Evolutionary conservation across 73 alveolate species (phyloP).

Genomic region (Paramecium bursaria): DNA sequence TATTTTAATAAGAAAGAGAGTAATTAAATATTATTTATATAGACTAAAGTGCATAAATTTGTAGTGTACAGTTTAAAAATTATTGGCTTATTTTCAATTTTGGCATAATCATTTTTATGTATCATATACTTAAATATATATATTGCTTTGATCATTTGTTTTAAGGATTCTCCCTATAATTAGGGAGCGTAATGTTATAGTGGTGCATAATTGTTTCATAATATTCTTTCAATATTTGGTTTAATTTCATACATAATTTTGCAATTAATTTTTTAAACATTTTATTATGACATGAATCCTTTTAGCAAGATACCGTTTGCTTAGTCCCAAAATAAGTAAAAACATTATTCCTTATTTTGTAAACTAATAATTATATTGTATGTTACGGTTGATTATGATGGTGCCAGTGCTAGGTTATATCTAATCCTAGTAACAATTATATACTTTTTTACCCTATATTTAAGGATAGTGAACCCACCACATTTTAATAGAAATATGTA

Average conservation of each 20-base stretch:
- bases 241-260: background rate
- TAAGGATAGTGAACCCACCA: background rate
- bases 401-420: background rate
- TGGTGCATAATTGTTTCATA: background rate
- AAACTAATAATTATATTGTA: background rate
- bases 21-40: constrained; percentile 4
- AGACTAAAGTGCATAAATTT: constrained; percentile 5
- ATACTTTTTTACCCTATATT: background rate
- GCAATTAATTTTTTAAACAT: background rate
- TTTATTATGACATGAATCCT: background rate
- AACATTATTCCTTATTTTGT: background rate
- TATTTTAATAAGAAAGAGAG: too few species aligned
- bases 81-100: background rate
- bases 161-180: background rate
- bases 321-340: background rate
- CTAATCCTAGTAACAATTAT: background rate
- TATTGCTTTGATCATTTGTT: constrained; percentile 10
- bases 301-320: constrained; percentile 9
- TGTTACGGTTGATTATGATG: background rate
- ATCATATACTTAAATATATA: background rate
- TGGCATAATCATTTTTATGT: constrained; percentile 2
- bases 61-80: background rate
- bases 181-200: background rate
- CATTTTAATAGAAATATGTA: constrained; percentile 13
- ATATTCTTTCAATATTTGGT: constrained; percentile 22